A percentile compares a stretch with the other conserved stretches of the same genome.
phyloP scores from a whole-genome alignment of 805 yeast genomes.

The Hanseniaspora clermontiae region DNA sequence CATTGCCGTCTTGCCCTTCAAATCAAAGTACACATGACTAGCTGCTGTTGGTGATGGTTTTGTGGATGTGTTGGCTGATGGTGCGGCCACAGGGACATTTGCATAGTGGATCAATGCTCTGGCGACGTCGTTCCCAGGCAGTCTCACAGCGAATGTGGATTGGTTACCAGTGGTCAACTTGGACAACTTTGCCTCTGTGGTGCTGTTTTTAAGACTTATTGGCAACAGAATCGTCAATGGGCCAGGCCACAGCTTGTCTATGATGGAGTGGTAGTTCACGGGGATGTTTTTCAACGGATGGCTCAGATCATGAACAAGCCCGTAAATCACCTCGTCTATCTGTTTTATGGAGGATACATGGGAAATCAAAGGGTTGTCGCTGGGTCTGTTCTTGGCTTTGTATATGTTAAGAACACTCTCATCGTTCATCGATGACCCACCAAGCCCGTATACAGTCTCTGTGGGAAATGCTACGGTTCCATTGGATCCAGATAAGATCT shows the following conservation, averaged over 20 bases:
- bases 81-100: constrained; percentile 90
- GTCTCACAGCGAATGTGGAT: constrained; percentile 79
- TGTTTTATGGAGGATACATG: constrained; percentile 74
- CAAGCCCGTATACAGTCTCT: constrained; percentile 93
- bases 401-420: constrained; percentile 66
- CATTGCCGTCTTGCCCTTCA: constrained; percentile 65
- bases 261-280: constrained; percentile 46
- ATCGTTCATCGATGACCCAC: constrained; percentile 70
- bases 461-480: constrained; percentile 87
- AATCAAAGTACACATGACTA: constrained; percentile 67
- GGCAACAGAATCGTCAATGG: constrained; percentile 83
- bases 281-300: constrained; percentile 43
- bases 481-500: constrained; percentile 36
- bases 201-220: constrained; percentile 27
- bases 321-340: constrained; percentile 47
- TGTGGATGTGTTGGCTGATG: constrained; percentile 94
- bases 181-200: constrained; percentile 38
- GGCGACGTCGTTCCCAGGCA: constrained; percentile 81
- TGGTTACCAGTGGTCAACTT: constrained; percentile 73
- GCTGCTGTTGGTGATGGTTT: constrained; percentile 89
- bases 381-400: constrained; percentile 81
- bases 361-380: constrained; percentile 87
- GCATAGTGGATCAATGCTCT: constrained; percentile 75
- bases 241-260: constrained; percentile 84
- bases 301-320: constrained; percentile 17